Conservation (phyloP, 2,329 filamentous ascomycete species). For the Penicillium sumatraense region DNA sequence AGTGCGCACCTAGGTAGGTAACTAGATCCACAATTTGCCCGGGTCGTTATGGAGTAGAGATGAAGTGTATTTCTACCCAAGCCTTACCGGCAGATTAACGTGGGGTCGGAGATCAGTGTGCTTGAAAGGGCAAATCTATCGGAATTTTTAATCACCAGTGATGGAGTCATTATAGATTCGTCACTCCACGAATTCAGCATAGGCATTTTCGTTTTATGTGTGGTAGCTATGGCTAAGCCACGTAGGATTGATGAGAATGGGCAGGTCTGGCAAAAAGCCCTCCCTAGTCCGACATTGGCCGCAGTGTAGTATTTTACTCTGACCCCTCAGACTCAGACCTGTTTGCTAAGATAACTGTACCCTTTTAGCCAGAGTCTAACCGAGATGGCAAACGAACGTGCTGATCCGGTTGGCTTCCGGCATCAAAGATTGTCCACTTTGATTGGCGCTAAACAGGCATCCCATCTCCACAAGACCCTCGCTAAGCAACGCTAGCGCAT, state of each 20-base stretch:
- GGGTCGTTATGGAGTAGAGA: not conserved
- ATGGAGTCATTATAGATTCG: no score
- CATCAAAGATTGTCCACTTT: not conserved
- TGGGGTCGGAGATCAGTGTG: constrained; percentile 8
- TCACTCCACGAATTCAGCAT: no score
- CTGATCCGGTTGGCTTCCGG: constrained; percentile 23
- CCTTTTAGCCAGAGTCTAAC: not conserved
- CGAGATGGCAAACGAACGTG: constrained; percentile 16
- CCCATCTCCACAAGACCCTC: not conserved
- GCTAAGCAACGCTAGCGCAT: constrained; percentile 1
- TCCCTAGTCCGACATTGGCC: not conserved
- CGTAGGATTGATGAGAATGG: not conserved
- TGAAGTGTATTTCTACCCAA: constrained; percentile 2
- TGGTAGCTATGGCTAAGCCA: no score
- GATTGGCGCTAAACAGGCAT: constrained; percentile 10
- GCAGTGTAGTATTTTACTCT: not conserved
- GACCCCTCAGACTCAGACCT: not conserved
- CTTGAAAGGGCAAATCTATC: no score
- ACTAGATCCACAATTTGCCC: not conserved
- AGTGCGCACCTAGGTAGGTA: no score
- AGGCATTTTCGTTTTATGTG: no score
- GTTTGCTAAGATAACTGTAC: not conserved
- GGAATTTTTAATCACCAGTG: not conserved
- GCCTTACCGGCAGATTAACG: constrained; percentile 16
- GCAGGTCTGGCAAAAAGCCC: not conserved